Evolutionary conservation across 495 filamentous ascomycete genomes (phyloP).

Genomic region (Achaetomiella virescens): DNA sequence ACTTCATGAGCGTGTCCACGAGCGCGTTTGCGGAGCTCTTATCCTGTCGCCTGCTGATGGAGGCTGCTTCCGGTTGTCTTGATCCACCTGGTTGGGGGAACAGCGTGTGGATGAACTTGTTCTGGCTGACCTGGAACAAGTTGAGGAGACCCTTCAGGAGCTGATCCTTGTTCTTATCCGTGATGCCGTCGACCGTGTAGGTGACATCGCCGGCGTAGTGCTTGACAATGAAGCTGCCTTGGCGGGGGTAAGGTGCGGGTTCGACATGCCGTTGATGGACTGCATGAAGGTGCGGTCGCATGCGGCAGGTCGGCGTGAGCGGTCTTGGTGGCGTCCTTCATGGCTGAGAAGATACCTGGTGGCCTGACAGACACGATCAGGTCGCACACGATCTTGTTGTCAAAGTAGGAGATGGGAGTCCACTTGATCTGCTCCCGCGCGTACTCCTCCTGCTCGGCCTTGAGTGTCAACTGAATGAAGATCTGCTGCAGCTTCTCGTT

Average conservation of each 20-base stretch:
- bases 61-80: slow-evolving; percentile 89
- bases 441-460: slow-evolving; percentile 98
- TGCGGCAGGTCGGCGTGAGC: slow-evolving; percentile 91
- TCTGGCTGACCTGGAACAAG: slow-evolving; percentile 75
- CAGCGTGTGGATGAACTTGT: slow-evolving; percentile 74
- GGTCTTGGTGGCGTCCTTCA: slow-evolving; percentile 97
- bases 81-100: slow-evolving; percentile 94
- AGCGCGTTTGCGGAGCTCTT: slow-evolving; percentile 88
- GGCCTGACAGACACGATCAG: slow-evolving; percentile 90
- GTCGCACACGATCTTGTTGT: slow-evolving; percentile 98
- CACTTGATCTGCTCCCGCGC: slow-evolving; percentile 93
- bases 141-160: slow-evolving; percentile 90
- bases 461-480: slow-evolving; percentile 95
- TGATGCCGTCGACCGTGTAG: slow-evolving; percentile 95
- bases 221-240: slow-evolving; percentile 97
- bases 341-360: slow-evolving; percentile 86
- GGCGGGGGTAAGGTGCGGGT: slow-evolving; percentile 89
- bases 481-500: slow-evolving; percentile 99
- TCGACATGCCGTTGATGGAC: slow-evolving; percentile 79
- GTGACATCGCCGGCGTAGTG: slow-evolving; percentile 98
- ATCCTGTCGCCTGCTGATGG: slow-evolving; percentile 98
- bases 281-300: slow-evolving; percentile 96
- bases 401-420: slow-evolving; percentile 99
- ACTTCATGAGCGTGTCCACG: slow-evolving; percentile 94
- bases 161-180: slow-evolving; percentile 99